Evolutionary conservation across 441 rosid genomes (phyloP).

Genomic region (Pelargonium australe): DNA sequence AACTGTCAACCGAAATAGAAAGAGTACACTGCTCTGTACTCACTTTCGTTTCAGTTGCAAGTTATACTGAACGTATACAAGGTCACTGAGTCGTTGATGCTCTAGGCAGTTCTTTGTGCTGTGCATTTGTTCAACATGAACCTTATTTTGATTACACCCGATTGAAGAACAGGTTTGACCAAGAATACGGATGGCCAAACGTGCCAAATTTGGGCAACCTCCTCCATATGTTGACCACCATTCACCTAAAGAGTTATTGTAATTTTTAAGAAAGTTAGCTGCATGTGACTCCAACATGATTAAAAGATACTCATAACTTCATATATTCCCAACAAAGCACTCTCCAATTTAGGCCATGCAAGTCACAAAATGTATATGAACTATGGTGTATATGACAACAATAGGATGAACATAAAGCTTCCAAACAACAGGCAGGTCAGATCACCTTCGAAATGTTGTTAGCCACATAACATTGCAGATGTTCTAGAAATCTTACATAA

Average conservation of each 20-base stretch:
- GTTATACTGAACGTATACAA: constrained; percentile 54
- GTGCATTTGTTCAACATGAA: constrained; percentile 40
- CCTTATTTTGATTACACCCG: constrained; percentile 34
- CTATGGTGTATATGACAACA: not conserved
- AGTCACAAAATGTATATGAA: not conserved
- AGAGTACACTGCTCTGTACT: constrained; percentile 22
- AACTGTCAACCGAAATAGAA: not conserved
- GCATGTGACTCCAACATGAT: not conserved
- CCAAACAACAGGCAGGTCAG: not conserved
- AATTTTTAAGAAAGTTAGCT: constrained; percentile 10
- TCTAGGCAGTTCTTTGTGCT: constrained; percentile 53
- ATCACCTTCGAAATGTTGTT: not conserved
- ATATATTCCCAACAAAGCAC: not conserved
- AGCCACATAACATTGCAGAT: not conserved
- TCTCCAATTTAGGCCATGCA: not conserved
- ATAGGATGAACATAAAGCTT: not conserved
- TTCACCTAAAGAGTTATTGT: constrained; percentile 42
- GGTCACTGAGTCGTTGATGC: constrained; percentile 49
- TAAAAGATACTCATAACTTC: not conserved
- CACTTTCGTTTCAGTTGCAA: constrained; percentile 47
- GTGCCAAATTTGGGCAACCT: constrained; percentile 79
- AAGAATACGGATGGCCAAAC: constrained; percentile 65
- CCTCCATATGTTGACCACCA: constrained; percentile 98
- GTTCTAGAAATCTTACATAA: not conserved
- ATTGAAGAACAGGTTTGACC: constrained; percentile 69